phyloP scores from a whole-genome alignment of 257 asterid genomes.

The Forsythia viridissima region DNA sequence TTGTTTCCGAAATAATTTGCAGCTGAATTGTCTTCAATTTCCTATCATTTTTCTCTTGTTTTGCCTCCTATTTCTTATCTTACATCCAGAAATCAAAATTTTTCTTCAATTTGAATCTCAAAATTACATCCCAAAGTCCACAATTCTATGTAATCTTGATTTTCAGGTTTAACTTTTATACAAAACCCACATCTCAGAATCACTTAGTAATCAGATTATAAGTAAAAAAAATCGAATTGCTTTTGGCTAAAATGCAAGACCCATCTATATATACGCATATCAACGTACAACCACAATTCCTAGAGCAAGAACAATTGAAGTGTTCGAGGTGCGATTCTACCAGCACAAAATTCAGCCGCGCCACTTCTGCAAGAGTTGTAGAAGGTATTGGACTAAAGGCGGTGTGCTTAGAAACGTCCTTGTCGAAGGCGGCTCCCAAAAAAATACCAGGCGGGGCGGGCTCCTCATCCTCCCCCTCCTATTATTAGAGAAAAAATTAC shows the following conservation, averaged over 20 bases:
- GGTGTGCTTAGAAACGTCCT: no score
- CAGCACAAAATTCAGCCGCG: constrained; percentile 97
- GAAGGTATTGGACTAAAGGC: no score
- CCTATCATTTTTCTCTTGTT: constrained; percentile 1
- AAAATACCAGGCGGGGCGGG: no score
- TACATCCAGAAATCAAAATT: not conserved
- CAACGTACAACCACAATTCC: constrained; percentile 53
- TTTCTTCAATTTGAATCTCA: constrained; percentile 10
- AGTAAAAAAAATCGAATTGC: no score
- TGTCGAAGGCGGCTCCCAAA: no score
- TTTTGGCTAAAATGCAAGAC: constrained; percentile 83
- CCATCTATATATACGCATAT: constrained; percentile 68
- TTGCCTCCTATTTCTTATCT: constrained; percentile 9
- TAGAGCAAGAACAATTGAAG: constrained; percentile 79
- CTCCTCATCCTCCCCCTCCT: no score
- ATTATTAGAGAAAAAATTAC: no score
- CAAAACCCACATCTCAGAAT: no score
- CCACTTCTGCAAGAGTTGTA: no score
- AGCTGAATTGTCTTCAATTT: not conserved
- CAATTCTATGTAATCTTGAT: no score
- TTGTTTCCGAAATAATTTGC: no score
- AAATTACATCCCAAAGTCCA: not conserved
- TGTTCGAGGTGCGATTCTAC: constrained; percentile 87
- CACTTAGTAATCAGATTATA: constrained; percentile 13
- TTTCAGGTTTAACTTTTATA: no score